Conservation (phyloP, 2,329 filamentous ascomycete genomes). For the Neophaeococcomyces mojaviensis region DNA sequence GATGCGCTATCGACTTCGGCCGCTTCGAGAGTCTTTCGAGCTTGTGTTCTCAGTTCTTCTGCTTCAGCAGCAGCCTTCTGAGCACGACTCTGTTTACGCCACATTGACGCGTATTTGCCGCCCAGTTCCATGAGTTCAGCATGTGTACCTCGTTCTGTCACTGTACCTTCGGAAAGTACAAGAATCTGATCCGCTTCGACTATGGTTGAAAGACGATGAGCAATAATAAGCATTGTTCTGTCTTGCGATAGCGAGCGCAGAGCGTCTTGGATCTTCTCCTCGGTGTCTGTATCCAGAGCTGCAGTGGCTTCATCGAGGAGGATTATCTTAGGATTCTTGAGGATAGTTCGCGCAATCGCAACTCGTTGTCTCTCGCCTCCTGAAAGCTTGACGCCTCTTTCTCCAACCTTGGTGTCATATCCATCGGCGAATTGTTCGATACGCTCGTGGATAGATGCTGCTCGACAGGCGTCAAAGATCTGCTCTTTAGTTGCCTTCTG, state of each 20-base stretch:
- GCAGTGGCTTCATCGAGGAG: constrained; percentile 91
- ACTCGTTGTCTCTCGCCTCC: constrained; percentile 92
- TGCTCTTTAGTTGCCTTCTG: constrained; percentile 72
- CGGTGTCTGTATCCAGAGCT: constrained; percentile 82
- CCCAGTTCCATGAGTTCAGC: constrained; percentile 60
- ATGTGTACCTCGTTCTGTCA: constrained; percentile 72
- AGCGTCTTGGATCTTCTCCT: constrained; percentile 85
- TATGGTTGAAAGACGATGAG: constrained; percentile 78
- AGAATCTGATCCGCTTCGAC: constrained; percentile 80
- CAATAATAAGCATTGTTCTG: constrained; percentile 90
- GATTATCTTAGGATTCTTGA: constrained; percentile 87
- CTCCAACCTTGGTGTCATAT: constrained; percentile 84
- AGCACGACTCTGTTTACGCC: constrained; percentile 78
- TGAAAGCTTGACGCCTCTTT: constrained; percentile 76
- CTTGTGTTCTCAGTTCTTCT: constrained; percentile 37
- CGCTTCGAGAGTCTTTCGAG: constrained; percentile 33
- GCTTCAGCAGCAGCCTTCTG: constrained; percentile 61
- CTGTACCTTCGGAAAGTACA: constrained; percentile 67
- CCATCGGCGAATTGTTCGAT: constrained; percentile 82
- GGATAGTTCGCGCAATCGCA: constrained; percentile 83
- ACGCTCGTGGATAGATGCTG: constrained; percentile 86
- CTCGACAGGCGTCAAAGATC: constrained; percentile 71
- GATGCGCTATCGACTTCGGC: constrained; percentile 40
- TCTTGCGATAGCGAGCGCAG: constrained; percentile 73
- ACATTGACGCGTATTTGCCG: constrained; percentile 76